Percentiles rank a stretch among this genome's conserved stretches.
Conservation (phyloP, 129 eudicot genomes). For the Helianthus tuberosus region DNA sequence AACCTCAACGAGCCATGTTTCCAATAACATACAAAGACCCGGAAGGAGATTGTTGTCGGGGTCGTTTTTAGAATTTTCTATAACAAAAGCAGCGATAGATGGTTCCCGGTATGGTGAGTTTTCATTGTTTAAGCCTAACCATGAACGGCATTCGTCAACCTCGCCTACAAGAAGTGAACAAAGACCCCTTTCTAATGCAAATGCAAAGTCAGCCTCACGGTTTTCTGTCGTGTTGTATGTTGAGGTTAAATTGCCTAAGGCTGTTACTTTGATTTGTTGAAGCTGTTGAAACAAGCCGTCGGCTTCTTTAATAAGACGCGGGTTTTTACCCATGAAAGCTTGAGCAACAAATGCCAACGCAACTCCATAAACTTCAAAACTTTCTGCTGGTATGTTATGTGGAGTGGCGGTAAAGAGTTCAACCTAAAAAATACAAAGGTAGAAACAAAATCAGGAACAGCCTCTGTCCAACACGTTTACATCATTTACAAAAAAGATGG, state of each 20-base stretch:
- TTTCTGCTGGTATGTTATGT: conserved; percentile 85
- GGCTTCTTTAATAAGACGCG: conserved; percentile 85
- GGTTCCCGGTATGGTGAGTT: conserved; percentile 85
- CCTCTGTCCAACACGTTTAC: no score
- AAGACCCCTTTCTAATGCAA: conserved; percentile 91
- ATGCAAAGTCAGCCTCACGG: conserved; percentile 83
- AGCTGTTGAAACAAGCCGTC: conserved; percentile 86
- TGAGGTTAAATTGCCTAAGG: conserved; percentile 50
- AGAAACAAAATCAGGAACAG: conserved; percentile 8
- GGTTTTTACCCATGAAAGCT: conserved; percentile 83
- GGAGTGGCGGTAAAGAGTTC: conserved; percentile 90
- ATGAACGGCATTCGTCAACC: conserved; percentile 83
- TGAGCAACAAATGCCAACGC: conserved; percentile 95
- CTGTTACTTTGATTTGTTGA: conserved; percentile 76
- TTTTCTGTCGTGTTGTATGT: conserved; percentile 45
- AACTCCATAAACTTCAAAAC: conserved; percentile 90
- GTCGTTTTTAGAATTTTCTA: conserved; percentile 77
- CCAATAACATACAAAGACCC: conserved; percentile 89
- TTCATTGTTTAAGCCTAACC: conserved; percentile 82
- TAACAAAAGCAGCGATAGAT: conserved; percentile 66
- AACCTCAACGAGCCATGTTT: conserved; percentile 93
- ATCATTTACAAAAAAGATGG: no score
- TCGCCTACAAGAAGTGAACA: conserved; percentile 94
- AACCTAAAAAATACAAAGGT: conserved; percentile 45
- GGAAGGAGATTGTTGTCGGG: conserved; percentile 80